Evolutionary conservation across 805 yeast genomes (phyloP), one percentile per base, ranked within the genome.

Genomic region (Candida coquimbonensis): DNA sequence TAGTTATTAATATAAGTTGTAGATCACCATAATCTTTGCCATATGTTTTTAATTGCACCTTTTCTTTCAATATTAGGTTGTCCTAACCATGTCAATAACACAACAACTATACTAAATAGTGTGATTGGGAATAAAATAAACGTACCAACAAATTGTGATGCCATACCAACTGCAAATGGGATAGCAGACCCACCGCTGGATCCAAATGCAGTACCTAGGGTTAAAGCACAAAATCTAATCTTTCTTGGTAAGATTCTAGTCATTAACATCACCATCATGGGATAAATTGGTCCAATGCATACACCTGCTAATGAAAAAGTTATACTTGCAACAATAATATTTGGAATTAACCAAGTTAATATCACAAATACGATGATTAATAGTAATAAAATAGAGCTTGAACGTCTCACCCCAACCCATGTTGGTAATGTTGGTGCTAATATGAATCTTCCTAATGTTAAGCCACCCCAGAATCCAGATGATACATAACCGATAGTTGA

Each of bases 401-500:
- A 68, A 48, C 78, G 59, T 48, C 77, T 64, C 7, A 70, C 68
- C 4, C 80, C 80, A n/a, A 71, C 38, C 21, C 21, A 17, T 12
- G 49, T 42, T 44, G 70, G 69, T 13, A 72, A 53, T 1, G 58
- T 51, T 17, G 69, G 61, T 0, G 79, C 75, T n/a, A 80, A 62
- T 3, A 68, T 43, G 24, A 81, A 59, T 40, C 87, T 62, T 0
- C 86, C 85, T 9, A 77, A 36, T 0, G 85, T 76, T 29, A 81
- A 62, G 14, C 87, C 87, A 17, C 71, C 77, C 86, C 86, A 81
- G 53, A 74, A 78, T 0, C 85, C 86, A 11, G 83, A 73, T 0
- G 81, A 72, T 21, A 78, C 79, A 54, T 77, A 79, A 24, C 85
- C 83, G 43, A 72, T 67, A 9, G 68, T 55, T 1, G 55, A 46